Base-by-base conservation (phyloP, 2,329 filamentous ascomycete genomes). In the Xenosphaeropsis pyriputrescens region DNA sequence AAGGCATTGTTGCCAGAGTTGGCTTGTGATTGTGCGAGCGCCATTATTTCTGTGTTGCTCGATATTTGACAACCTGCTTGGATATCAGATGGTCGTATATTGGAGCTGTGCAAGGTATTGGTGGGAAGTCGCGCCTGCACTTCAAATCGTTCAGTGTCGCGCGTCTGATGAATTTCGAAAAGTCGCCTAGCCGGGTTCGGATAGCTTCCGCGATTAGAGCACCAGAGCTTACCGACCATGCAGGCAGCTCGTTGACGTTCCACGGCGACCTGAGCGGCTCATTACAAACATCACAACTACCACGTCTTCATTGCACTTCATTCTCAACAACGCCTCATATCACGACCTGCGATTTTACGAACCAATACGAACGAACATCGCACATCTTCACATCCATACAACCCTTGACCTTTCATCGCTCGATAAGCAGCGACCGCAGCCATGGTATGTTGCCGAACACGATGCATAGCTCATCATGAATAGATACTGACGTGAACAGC, bases 1-100 rank as follows among this genome's bases (percentile, higher is more conserved):
- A 83, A 83, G 46, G 75, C 67, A 58, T 66, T 70, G 64, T 78
- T 79, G 57, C 65, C 65, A 50, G 64, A 63, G 55, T 63, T 64
- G 46, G 41, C 49, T 30, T 47, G 39, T 41, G 50, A 41, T 48
- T 47, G 45, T 37, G 51, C 43, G 39, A 51, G 35, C 36, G 68
- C 66, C 68, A 72, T 72, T 33, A 57, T 67, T 26, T 26, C 7
- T 26, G 12, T 6, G 8, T 5, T 9, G 22, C 22, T 26, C 22
- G 50, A 48, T 43, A 40, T 49, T 38, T 39, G 42, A 22, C 37
- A n/a, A 43, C 38, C 32, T 41, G 36, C 35, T 36, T 29, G 36
- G 30, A 41, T 40, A 43, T 39, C 18, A 37, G 43, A 37, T 32
- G 32, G 35, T 42, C 34, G 40, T 45, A 26, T 26, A 26, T 26